Base-by-base conservation (phyloP, 805 yeast genomes). In the Lipomyces mesembrius region DNA sequence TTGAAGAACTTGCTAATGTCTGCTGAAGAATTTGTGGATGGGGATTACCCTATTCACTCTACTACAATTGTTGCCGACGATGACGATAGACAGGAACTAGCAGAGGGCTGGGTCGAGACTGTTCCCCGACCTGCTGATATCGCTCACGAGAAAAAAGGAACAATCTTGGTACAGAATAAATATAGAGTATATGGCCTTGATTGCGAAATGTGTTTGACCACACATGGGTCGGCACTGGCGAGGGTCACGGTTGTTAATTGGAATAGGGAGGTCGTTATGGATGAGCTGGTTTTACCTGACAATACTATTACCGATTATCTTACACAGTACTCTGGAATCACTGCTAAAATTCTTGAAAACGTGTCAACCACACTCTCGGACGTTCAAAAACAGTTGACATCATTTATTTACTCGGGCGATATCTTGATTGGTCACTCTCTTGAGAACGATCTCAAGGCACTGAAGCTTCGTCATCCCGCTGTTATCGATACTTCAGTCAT, bases 181-280 rank as follows among this genome's bases (percentile, higher is more conserved):
- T 64, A 62, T 35, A 22, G 55, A 11, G 67, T 89, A 0, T 91
- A 85, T 79, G 95, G 96, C 0, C 71, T 95, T 22, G 99, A 94
- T 78, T 95, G 99, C 81, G 99, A 94, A 78, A 95, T 94, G 92
- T 92, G 97, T 75, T 79, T 83, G 65, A 78, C 93, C 0, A 84
- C 80, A 0, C 69, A 74, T 0, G 92, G 92, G 11, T 82, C 83
- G 54, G 96, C 86, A 0, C 80, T 94, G 53, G 87, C 98, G 0
- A 82, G 98, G 62, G 85, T 91, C 0, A 90, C 97, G 1, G 71
- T 95, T 9, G 84, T 92, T 0, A 84, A 83, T 20, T 63, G 68
- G 51, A 82, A 84, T 3, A 34, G 56, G 9, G 53, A 60, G 27
- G 84, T 88, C 0, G 76, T 94, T 0, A 77, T 89, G 66, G 97